Evolutionary conservation across 2,329 filamentous ascomycete species (phyloP).

Genomic region (Daldinia sp.): DNA sequence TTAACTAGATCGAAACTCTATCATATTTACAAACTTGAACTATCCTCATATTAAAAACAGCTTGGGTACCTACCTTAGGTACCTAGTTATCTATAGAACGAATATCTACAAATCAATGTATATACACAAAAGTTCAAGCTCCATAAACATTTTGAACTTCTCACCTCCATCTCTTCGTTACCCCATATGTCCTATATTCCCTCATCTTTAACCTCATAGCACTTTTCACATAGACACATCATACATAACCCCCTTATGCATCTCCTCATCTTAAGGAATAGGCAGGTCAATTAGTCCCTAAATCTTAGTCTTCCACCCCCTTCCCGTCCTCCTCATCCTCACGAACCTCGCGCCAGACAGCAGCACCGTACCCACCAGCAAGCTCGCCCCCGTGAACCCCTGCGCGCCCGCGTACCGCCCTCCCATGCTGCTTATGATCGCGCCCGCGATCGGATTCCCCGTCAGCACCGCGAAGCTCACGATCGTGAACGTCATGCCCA

Average conservation of each 20-base stretch:
- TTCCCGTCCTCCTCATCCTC: slow-evolving; percentile 54
- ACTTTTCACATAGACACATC: not conserved
- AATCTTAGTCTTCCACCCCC: slow-evolving; percentile 58
- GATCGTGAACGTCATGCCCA: slow-evolving; percentile 70
- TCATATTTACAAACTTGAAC: no score
- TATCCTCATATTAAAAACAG: not conserved
- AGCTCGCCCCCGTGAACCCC: slow-evolving; percentile 59
- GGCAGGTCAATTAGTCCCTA: slow-evolving; percentile 17
- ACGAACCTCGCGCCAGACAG: slow-evolving; percentile 56
- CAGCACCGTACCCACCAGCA: slow-evolving; percentile 58
- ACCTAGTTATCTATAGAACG: not conserved
- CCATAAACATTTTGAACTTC: not conserved
- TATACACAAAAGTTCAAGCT: not conserved
- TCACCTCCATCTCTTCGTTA: not conserved
- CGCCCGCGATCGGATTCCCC: slow-evolving; percentile 65
- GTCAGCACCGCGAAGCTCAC: slow-evolving; percentile 66
- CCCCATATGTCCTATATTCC: not conserved
- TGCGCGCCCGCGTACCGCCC: slow-evolving; percentile 63
- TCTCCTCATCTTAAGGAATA: no score
- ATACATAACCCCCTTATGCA: not conserved
- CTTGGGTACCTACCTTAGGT: not conserved
- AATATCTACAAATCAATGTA: slow-evolving; percentile 1
- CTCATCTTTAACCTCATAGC: not conserved
- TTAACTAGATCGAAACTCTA: no score
- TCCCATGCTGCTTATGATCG: slow-evolving; percentile 58